Percentiles rank a stretch among this genome's conserved stretches.
phyloP scores from a whole-genome alignment of 192 early-diverging fungal species.

The Martensiomyces pterosporus region DNA sequence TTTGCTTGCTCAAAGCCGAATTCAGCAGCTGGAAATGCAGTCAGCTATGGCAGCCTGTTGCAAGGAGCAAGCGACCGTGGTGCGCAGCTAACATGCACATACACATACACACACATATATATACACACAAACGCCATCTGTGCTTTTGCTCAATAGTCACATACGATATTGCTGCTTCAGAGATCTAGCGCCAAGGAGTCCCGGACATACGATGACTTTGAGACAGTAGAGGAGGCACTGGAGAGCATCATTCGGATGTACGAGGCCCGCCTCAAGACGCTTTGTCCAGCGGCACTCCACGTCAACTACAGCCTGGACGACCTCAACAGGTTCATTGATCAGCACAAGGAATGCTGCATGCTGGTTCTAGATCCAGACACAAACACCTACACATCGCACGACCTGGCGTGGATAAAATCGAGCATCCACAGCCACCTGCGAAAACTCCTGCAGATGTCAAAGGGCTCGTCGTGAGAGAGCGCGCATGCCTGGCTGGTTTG shows the following conservation, averaged over 20 bases:
- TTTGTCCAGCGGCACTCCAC: slow-evolving; percentile 14
- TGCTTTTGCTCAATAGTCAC: slow-evolving; percentile 1
- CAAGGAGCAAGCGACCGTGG: too few relatives aligned
- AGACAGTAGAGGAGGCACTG: slow-evolving; percentile 14
- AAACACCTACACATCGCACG: slow-evolving; percentile 9
- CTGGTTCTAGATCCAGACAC: slow-evolving; percentile 7
- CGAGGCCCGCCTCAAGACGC: slow-evolving; percentile 27
- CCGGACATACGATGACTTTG: slow-evolving; percentile 24
- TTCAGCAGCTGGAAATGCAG: too few relatives aligned
- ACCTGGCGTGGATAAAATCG: slow-evolving; percentile 16
- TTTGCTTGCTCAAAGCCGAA: too few relatives aligned
- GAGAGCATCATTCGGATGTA: slow-evolving; percentile 33
- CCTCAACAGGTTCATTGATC: slow-evolving; percentile 32
- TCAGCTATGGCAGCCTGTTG: too few relatives aligned
- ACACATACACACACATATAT: background rate
- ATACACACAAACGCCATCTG: background rate
- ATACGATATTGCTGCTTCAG: slow-evolving; percentile 34
- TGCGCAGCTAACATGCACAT: too few relatives aligned
- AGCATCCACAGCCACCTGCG: slow-evolving; percentile 9
- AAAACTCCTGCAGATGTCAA: background rate
- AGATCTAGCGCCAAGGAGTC: slow-evolving; percentile 6
- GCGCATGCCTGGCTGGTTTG: too few relatives aligned
- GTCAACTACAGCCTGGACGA: slow-evolving; percentile 43
- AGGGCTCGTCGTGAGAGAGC: background rate
- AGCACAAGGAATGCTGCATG: slow-evolving; percentile 26